phyloP scores from a whole-genome alignment of 495 filamentous ascomycete species.

The Cenococcum geophilum region DNA sequence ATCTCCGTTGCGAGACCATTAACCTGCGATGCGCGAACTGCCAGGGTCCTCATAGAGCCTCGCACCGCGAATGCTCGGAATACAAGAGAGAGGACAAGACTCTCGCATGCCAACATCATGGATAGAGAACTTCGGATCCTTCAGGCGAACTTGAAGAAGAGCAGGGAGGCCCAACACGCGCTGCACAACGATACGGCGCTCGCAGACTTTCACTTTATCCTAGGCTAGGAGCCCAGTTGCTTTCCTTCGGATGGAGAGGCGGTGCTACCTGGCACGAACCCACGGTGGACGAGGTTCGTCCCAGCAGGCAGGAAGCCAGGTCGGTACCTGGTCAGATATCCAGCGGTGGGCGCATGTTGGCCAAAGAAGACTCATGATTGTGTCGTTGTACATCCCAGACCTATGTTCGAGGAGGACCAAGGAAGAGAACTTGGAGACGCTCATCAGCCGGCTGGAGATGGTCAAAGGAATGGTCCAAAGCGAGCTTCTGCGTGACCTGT shows the following conservation, averaged over 20 bases:
- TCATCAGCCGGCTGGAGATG: constrained; percentile 16
- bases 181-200: constrained; percentile 16
- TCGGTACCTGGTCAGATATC: constrained; percentile 6
- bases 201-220: too few species aligned
- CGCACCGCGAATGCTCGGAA: too few species aligned
- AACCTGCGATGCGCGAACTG: too few species aligned
- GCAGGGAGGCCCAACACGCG: constrained; percentile 18
- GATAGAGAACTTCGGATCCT: too few species aligned
- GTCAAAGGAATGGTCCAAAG: constrained; percentile 9
- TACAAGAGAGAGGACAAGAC: too few species aligned
- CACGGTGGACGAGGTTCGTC: constrained; percentile 14
- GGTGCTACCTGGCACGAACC: constrained; percentile 19
- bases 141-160: constrained; percentile 19
- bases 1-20: too few species aligned
- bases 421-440: constrained; percentile 15
- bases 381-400: constrained; percentile 9
- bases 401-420: constrained; percentile 10
- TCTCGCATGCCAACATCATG: constrained; percentile 1
- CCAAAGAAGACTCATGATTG: constrained; percentile 6
- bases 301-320: constrained; percentile 4
- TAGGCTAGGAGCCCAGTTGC: constrained; percentile 20
- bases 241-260: constrained; percentile 15
- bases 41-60: too few species aligned
- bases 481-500: constrained; percentile 11
- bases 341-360: constrained; percentile 11